These are phyloP conservation scores for Cercospora nicotianae DNA, from an alignment of 2,329 filamentous ascomycete genomes.

Conservation along the genomic window DNA sequence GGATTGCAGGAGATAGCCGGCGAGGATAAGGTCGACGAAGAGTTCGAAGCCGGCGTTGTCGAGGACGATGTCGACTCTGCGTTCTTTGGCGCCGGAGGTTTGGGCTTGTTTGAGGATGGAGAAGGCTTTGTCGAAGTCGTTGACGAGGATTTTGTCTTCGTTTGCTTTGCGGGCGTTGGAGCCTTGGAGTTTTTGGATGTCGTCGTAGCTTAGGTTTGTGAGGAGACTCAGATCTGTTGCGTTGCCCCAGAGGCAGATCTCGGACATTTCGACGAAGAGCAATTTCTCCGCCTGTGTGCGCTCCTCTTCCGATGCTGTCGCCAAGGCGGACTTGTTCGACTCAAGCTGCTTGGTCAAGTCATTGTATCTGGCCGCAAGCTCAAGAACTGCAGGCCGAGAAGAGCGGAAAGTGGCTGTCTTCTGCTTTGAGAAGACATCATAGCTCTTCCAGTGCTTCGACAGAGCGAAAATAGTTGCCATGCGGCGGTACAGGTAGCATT, in stretches of 20 bases:
- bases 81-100: constrained; percentile 60
- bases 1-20: constrained; percentile 81
- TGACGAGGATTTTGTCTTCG: constrained; percentile 88
- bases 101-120: constrained; percentile 65
- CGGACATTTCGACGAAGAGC: constrained; percentile 88
- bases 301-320: constrained; percentile 51
- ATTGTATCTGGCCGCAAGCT: constrained; percentile 76
- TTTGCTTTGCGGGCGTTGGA: constrained; percentile 79
- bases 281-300: constrained; percentile 69
- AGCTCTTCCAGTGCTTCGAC: constrained; percentile 80
- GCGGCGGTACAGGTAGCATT: constrained; percentile 92
- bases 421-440: constrained; percentile 86
- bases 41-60: constrained; percentile 98
- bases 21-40: constrained; percentile 89
- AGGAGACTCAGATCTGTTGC: constrained; percentile 91
- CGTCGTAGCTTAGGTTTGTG: constrained; percentile 87
- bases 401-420: constrained; percentile 92
- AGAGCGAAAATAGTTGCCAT: constrained; percentile 75
- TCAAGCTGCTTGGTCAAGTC: constrained; percentile 69
- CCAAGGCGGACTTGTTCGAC: constrained; percentile 47
- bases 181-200: constrained; percentile 95
- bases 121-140: constrained; percentile 77
- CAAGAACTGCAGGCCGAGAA: constrained; percentile 80
- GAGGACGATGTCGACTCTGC: constrained; percentile 88
- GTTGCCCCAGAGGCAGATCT: constrained; percentile 97